These are phyloP conservation scores for Yamadazyma blattariae DNA, from an alignment of 1,139 yeast species.

Conservation along the genomic window DNA sequence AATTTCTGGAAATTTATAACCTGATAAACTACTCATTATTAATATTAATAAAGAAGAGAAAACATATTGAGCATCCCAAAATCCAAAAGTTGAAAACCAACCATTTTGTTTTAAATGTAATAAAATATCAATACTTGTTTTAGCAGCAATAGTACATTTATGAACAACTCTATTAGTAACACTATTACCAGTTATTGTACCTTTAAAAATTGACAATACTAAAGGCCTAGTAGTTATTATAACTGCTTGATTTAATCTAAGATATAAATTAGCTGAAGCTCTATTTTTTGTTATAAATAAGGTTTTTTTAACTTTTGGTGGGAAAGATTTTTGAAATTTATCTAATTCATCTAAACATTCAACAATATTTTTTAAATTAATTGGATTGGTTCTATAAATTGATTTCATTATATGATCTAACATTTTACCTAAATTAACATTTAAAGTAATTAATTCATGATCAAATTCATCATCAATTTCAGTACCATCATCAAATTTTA, in stretches of 20 bases:
- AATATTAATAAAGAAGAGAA: conserved; percentile 69
- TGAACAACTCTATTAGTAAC: conserved; percentile 36
- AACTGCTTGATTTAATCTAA: conserved; percentile 46
- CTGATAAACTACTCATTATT: conserved; percentile 57
- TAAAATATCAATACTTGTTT: conserved; percentile 38
- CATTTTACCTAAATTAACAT: conserved; percentile 8
- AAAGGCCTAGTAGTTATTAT: conserved; percentile 45
- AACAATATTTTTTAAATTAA: conserved; percentile 9
- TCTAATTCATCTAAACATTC: conserved; percentile 12
- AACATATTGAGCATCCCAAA: conserved; percentile 53
- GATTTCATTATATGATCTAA: conserved; percentile 9
- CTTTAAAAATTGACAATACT: conserved; percentile 35
- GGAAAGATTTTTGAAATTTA: conserved; percentile 7
- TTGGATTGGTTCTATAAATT: conserved; percentile 8
- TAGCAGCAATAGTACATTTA: conserved; percentile 23
- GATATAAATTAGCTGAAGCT: conserved; percentile 37
- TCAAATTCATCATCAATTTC: conserved; percentile 8
- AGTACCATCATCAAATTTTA: background rate
- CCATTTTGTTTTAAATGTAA: conserved; percentile 31
- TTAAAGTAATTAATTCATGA: conserved; percentile 6
- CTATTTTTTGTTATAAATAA: conserved; percentile 17
- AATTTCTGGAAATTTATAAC: conserved; percentile 24
- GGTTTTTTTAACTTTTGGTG: conserved; percentile 7
- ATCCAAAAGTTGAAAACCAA: conserved; percentile 43
- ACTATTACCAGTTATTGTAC: conserved; percentile 23